Conservation (phyloP, 2,329 filamentous ascomycete species). For the Clonostachys byssicola region DNA sequence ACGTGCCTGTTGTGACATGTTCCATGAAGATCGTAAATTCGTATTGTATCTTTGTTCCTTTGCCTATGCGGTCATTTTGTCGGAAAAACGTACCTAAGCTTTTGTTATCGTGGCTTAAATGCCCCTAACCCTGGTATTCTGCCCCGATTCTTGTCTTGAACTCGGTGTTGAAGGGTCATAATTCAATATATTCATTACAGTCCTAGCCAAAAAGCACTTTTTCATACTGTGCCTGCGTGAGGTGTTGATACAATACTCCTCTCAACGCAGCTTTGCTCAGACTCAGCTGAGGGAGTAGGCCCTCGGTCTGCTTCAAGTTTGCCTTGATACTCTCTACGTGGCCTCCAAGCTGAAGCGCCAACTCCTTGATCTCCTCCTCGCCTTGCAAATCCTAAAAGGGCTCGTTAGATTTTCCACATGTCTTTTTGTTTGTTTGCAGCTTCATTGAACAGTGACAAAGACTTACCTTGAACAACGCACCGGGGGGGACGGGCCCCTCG, state of each 20-base stretch:
- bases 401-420: too few species aligned
- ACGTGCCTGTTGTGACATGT: too few species aligned
- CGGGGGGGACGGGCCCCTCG: not conserved
- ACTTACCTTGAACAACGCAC: conserved; percentile 12
- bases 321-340: conserved; percentile 53
- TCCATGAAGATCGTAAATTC: too few species aligned
- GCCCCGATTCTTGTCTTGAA: too few species aligned
- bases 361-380: conserved; percentile 32
- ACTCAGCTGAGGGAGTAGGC: conserved; percentile 42
- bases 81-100: too few species aligned
- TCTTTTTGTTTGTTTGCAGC: not conserved
- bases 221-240: conserved; percentile 41
- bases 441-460: not conserved
- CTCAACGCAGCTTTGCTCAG: conserved; percentile 44
- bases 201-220: conserved; percentile 35
- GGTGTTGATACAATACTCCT: conserved; percentile 37
- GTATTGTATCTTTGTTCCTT: too few species aligned
- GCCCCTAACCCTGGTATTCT: too few species aligned
- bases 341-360: conserved; percentile 43
- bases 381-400: conserved; percentile 15
- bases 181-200: too few species aligned
- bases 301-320: conserved; percentile 50
- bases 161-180: too few species aligned
- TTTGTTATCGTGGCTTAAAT: too few species aligned
- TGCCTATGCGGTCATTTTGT: too few species aligned